Conservation (phyloP, 108 stramenopile genomes). For the Nitzschia palea region DNA sequence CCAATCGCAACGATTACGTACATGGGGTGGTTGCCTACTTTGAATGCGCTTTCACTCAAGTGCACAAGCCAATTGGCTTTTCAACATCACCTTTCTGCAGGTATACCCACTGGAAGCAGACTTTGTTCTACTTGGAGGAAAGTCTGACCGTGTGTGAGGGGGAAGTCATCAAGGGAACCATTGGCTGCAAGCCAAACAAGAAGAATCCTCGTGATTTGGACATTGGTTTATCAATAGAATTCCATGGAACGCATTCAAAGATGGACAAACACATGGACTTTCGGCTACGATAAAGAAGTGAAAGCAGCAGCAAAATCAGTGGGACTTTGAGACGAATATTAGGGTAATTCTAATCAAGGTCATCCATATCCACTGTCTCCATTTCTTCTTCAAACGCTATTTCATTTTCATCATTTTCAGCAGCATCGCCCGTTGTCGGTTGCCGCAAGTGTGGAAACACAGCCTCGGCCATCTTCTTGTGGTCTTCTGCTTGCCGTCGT, state of each 20-base stretch:
- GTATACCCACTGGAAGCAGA: slow-evolving; percentile 99
- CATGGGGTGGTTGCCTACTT: slow-evolving; percentile 95
- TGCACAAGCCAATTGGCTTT: slow-evolving; percentile 95
- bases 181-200: slow-evolving; percentile 65
- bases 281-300: slow-evolving; percentile 71
- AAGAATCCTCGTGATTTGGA: slow-evolving; percentile 80
- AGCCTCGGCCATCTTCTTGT: not conserved
- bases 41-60: slow-evolving; percentile 92
- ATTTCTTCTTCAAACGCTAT: slow-evolving; percentile 21
- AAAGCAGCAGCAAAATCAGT: too few relatives aligned
- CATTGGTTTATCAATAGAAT: slow-evolving; percentile 53
- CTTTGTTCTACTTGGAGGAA: slow-evolving; percentile 77
- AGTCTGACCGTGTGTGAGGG: slow-evolving; percentile 62
- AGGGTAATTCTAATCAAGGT: slow-evolving; percentile 24
- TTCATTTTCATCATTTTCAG: slow-evolving; percentile 1
- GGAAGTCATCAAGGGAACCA: slow-evolving; percentile 59
- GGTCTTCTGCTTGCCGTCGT: not conserved
- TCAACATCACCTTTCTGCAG: slow-evolving; percentile 90
- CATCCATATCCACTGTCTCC: slow-evolving; percentile 25
- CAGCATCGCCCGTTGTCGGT: not conserved
- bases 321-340: too few relatives aligned
- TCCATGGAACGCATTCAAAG: slow-evolving; percentile 60
- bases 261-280: slow-evolving; percentile 53
- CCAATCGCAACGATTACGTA: slow-evolving; percentile 80
- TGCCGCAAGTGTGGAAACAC: not conserved